Conservation (phyloP, 2,329 filamentous ascomycete genomes). For the Fusarium denticulatum region DNA sequence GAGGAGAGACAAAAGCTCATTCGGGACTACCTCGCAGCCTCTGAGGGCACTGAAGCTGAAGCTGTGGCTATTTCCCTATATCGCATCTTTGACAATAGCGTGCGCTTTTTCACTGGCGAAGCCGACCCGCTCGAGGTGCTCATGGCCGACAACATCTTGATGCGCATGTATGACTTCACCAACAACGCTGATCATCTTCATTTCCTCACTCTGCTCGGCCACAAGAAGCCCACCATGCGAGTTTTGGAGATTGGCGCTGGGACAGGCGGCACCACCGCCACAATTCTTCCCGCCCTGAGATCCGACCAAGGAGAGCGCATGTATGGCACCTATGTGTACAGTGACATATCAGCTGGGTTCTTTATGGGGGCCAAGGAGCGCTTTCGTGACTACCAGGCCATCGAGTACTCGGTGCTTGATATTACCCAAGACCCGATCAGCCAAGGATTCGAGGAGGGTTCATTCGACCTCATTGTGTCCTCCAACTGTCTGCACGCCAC, state of each 20-base stretch:
- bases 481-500: constrained; percentile 15
- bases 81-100: constrained; percentile 7
- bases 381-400: background rate
- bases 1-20: constrained; percentile 5
- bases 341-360: constrained; percentile 8
- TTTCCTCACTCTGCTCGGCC: background rate
- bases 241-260: background rate
- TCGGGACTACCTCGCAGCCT: constrained; percentile 6
- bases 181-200: constrained; percentile 8
- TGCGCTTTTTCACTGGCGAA: constrained; percentile 5
- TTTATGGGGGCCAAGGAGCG: constrained; percentile 5
- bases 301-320: constrained; percentile 3
- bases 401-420: constrained; percentile 11
- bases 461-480: constrained; percentile 21
- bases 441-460: constrained; percentile 11
- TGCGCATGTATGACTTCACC: constrained; percentile 10
- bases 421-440: constrained; percentile 1
- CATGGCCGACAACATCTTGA: constrained; percentile 7
- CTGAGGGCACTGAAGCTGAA: constrained; percentile 2
- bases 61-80: constrained; percentile 5
- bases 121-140: constrained; percentile 3
- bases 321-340: constrained; percentile 5
- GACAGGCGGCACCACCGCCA: background rate
- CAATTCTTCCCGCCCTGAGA: background rate
- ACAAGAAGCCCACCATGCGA: constrained; percentile 8